Evolutionary conservation across 805 yeast genomes (phyloP), one percentile per base, ranked within the genome.

Genomic region (Kodamaea sagamina): DNA sequence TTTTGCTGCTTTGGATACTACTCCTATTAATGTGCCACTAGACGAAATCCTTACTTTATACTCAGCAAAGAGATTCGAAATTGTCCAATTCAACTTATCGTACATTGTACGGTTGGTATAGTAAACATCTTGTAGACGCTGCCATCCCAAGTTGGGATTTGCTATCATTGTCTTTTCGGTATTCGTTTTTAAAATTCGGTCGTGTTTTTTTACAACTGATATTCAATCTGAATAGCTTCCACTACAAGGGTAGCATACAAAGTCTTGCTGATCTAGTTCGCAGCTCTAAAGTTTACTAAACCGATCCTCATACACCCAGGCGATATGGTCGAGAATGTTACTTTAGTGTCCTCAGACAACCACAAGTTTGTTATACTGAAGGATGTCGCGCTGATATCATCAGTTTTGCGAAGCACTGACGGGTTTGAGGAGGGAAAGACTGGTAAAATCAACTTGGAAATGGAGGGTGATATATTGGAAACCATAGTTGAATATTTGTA

Each of bases 401-500:
- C 75, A 4, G 72, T 70, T 36, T 56, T 84, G 26, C 48, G 75
- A 72, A 82, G 40, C 79, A 62, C 71, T 2, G 72, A 69, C 41
- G 74, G 72, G 13, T 71, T 71, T 77, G 68, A 78, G 66, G 67
- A 95, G 79, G 70, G 79, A 74, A 27, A 73, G 68, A 50, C 81
- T 63, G 54, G 85, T 66, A 70, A 68, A 35, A 79, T 89, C 34
- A 67, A 60, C 72, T 72, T 54, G 41, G 88, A 84, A 47, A 78
- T 89, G 62, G 86, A 85, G 46, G 84, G 86, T 0, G 77, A 76
- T 25, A 73, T 89, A 15, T 67, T 93, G 34, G 86, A 81, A 49
- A 86, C 88, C 53, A 82, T 92, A 8, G 84, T 87, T 32, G 97
- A 92, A 53, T 92, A 93, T 54, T 65, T 92, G 25, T 82, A 86